These are phyloP conservation scores for Fusarium xylarioides DNA, from an alignment of 2,329 filamentous ascomycete species.

Conservation along the genomic window DNA sequence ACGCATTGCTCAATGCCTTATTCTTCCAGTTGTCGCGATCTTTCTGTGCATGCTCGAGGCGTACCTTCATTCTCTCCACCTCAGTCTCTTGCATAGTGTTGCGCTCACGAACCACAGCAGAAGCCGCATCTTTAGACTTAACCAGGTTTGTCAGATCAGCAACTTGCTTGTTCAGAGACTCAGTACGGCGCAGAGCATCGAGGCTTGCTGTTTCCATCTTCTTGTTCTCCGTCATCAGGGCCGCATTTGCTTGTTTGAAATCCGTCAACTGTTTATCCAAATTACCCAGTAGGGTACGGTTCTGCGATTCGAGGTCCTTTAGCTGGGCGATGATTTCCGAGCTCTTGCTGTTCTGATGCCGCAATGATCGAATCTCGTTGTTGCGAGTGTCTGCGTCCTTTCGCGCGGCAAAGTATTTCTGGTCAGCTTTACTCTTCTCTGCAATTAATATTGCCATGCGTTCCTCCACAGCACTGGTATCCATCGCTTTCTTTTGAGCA, in stretches of 20 bases:
- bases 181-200: slow-evolving; percentile 75
- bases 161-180: slow-evolving; percentile 79
- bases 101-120: slow-evolving; percentile 61
- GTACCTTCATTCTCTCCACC: slow-evolving; percentile 79
- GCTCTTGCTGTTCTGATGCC: slow-evolving; percentile 86
- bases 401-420: slow-evolving; percentile 96
- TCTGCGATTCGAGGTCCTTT: slow-evolving; percentile 87
- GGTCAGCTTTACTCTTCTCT: slow-evolving; percentile 95
- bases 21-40: slow-evolving; percentile 87
- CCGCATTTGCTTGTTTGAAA: slow-evolving; percentile 79
- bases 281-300: slow-evolving; percentile 78
- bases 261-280: slow-evolving; percentile 92
- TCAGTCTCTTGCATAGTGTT: slow-evolving; percentile 75
- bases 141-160: slow-evolving; percentile 78
- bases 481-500: slow-evolving; percentile 86
- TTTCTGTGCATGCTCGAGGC: slow-evolving; percentile 81
- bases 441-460: slow-evolving; percentile 77
- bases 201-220: slow-evolving; percentile 75
- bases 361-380: slow-evolving; percentile 79
- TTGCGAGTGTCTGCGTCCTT: slow-evolving; percentile 90
- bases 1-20: slow-evolving; percentile 82
- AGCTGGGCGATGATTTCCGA: slow-evolving; percentile 93
- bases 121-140: slow-evolving; percentile 75
- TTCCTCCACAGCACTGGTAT: slow-evolving; percentile 80
- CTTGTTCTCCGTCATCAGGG: slow-evolving; percentile 76